Evolutionary conservation across 202 grass and related monocot species (phyloP), one percentile per base, ranked within the genome.

Genomic region (Zizania palustris): DNA sequence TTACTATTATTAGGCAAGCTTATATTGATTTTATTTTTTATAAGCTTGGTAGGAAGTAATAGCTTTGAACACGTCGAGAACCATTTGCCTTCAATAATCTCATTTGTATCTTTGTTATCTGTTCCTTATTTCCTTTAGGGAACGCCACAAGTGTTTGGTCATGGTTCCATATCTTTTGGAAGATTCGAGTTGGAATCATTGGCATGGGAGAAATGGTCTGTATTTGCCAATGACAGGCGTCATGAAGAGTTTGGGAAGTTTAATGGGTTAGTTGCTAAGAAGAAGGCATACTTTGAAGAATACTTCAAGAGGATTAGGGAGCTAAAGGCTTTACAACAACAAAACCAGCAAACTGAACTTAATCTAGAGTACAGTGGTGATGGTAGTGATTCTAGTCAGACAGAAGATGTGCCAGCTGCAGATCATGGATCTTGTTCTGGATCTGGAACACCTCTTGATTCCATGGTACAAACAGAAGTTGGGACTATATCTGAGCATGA

Each of bases 81-180:
- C 58, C 44, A 11, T 11, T 62, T 11, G 38, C 19, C 74, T 79
- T 54, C 62, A 67, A 69, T 66, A 80, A 38, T 76, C 70, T 28
- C 2, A 40, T 86, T 43, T 69, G n/a, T 80, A 48, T 71, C 11
- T 50, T 16, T 45, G 3, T 21, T 66, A 81, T 84, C 87, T 59
- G 72, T 63, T 63, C 49, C n/a, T n/a, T n/a, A n/a, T n/a, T n/a
- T n/a, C n/a, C 48, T 82, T 75, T 59, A 98, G 96, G 91, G 84
- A 63, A 56, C 87, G 49, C 69, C 91, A 0, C 89, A 89, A 85
- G 80, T 98, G 83, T 89, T 98, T 73, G 85, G 90, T 75, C 95
- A 98, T 48, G 96, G 96, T 57, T 98, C 96, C 50, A 88, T 98
- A 88, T 98, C 96, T 71, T 98, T 98, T 83, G 96, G 96, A 86